These are phyloP conservation scores for Rhizopogon sp. DNA, from an alignment of 768 basidiomycete species.

Conservation along the genomic window DNA sequence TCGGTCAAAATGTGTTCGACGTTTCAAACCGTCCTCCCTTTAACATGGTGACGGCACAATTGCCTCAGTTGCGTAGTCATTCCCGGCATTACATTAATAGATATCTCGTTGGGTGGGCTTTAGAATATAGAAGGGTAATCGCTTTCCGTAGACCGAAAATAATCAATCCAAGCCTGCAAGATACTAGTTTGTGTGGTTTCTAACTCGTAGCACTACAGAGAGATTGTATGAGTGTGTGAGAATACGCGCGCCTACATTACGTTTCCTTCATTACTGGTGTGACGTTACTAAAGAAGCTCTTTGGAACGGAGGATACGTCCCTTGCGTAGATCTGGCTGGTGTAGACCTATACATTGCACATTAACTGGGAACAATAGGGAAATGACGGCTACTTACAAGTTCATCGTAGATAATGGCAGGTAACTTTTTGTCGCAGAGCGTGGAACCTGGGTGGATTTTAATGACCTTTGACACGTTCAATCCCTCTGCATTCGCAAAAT, in stretches of 20 bases:
- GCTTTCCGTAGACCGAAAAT: neutral
- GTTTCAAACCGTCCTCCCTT: no score
- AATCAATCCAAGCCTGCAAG: neutral
- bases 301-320: slow-evolving; percentile 81
- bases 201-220: no score
- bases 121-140: no score
- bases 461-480: slow-evolving; percentile 41
- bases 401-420: slow-evolving; percentile 92
- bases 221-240: neutral
- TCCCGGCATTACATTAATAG: no score
- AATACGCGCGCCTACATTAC: slow-evolving; percentile 1
- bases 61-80: neutral
- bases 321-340: slow-evolving; percentile 87
- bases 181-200: neutral
- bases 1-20: no score
- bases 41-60: no score
- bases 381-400: slow-evolving; percentile 50
- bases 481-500: neutral
- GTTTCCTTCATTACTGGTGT: slow-evolving; percentile 12
- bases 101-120: no score
- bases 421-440: slow-evolving; percentile 73
- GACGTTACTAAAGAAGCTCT: slow-evolving; percentile 35
- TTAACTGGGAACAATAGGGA: neutral
- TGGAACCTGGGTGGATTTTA: slow-evolving; percentile 90
- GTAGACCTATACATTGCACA: slow-evolving; percentile 47